These are phyloP conservation scores for Iberis pinnata DNA, from an alignment of 345 rosid genomes.

Conservation along the genomic window DNA sequence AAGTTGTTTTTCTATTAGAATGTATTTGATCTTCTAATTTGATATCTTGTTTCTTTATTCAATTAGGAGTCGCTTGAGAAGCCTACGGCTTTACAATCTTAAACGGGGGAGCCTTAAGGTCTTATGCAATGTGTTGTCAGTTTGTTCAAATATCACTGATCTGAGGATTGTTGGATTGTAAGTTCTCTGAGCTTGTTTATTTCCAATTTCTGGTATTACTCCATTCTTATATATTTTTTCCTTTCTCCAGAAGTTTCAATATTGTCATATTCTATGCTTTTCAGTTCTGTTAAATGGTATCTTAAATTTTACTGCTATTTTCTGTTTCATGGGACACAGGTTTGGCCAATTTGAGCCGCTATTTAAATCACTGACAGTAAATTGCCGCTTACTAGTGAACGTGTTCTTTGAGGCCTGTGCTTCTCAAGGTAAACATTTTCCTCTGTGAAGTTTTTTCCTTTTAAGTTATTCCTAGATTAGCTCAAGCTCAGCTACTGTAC, in stretches of 20 bases:
- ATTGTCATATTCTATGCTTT: neutral
- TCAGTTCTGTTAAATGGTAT: neutral
- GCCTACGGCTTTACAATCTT: constrained; percentile 63
- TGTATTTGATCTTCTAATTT: constrained; percentile 7
- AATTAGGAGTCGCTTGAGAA: constrained; percentile 51
- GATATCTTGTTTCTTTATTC: constrained; percentile 9
- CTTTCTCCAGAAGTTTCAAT: too few relatives aligned
- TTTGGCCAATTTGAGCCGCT: constrained; percentile 58
- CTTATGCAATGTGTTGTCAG: constrained; percentile 39
- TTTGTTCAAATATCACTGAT: constrained; percentile 58
- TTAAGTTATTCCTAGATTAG: constrained; percentile 3
- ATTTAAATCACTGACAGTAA: constrained; percentile 48
- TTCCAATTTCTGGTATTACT: neutral
- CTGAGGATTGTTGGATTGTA: constrained; percentile 82
- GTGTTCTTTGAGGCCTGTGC: constrained; percentile 59
- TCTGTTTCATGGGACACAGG: constrained; percentile 37
- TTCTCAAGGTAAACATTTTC: constrained; percentile 43
- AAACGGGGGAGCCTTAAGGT: constrained; percentile 9
- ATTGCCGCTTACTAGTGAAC: constrained; percentile 63
- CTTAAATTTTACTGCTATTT: neutral
- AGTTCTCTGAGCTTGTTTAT: constrained; percentile 24
- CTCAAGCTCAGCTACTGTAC: constrained; percentile 28
- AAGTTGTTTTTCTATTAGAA: neutral
- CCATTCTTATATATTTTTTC: too few relatives aligned
- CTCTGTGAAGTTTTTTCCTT: constrained; percentile 18